Evolutionary conservation across 2,329 filamentous ascomycete species (phyloP).

Genomic region (Epichloe bromicola): DNA sequence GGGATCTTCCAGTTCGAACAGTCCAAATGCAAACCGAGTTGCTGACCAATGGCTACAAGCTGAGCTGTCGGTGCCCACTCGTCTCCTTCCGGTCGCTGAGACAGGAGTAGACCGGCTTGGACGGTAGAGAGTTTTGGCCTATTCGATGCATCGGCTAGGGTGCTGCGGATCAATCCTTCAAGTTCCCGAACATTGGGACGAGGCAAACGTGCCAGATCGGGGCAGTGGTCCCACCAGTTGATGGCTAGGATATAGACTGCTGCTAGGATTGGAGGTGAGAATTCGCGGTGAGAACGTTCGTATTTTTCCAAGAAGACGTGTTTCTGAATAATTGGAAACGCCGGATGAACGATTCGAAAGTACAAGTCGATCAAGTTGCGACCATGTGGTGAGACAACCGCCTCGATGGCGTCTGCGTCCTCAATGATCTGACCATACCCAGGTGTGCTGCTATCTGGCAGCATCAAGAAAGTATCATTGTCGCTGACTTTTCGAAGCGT

Average conservation of each 20-base stretch:
- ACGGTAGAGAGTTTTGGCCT: conserved; percentile 71
- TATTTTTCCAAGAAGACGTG: conserved; percentile 69
- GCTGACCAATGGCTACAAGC: conserved; percentile 73
- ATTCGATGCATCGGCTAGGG: conserved; percentile 64
- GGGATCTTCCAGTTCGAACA: conserved; percentile 76
- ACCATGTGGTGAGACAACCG: conserved; percentile 64
- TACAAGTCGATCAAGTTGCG: conserved; percentile 66
- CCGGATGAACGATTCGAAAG: conserved; percentile 68
- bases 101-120: conserved; percentile 61
- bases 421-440: conserved; percentile 58
- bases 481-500: conserved; percentile 65
- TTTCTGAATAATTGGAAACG: conserved; percentile 73
- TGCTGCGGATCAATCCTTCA: conserved; percentile 59
- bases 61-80: conserved; percentile 81
- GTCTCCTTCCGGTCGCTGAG: conserved; percentile 63
- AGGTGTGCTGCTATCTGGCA: conserved; percentile 60
- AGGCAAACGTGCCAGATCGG: conserved; percentile 47
- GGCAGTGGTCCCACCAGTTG: conserved; percentile 74
- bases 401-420: conserved; percentile 61
- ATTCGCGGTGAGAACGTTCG: conserved; percentile 56
- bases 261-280: conserved; percentile 63
- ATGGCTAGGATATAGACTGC: conserved; percentile 76
- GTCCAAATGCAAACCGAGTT: conserved; percentile 79
- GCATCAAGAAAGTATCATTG: conserved; percentile 65
- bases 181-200: conserved; percentile 62